Conservation (phyloP, 208 protist species). For the Trypanosoma vivax region DNA sequence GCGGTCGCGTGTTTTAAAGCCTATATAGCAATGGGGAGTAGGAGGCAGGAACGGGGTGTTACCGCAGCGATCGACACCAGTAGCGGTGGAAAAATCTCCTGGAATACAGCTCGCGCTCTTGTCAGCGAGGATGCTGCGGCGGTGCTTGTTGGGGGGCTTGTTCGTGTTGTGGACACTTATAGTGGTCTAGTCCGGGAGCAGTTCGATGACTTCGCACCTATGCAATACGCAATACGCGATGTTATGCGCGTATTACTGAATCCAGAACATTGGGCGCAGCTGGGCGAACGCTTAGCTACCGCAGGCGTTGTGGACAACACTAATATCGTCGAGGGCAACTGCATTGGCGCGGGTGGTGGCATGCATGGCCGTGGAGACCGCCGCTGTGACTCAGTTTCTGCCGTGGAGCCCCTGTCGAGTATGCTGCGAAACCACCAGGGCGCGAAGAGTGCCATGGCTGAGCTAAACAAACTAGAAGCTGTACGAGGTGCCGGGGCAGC, state of each 20-base stretch:
- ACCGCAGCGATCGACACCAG: not conserved
- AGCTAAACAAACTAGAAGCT: conserved; percentile 20
- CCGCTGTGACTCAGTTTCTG: no score
- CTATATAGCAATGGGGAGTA: conserved; percentile 20
- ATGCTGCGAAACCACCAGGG: conserved; percentile 49
- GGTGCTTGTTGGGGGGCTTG: conserved; percentile 20
- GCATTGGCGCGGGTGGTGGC: not conserved
- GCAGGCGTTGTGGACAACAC: conserved; percentile 1
- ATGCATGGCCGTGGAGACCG: not conserved
- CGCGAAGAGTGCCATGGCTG: conserved; percentile 18
- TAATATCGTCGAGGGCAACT: not conserved
- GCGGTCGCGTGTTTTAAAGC: conserved; percentile 18
- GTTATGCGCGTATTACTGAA: conserved; percentile 45
- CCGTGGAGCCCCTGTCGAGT: conserved; percentile 20
- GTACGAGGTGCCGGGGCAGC: conserved; percentile 14
- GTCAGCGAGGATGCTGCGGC: conserved; percentile 3
- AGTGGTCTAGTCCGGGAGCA: conserved; percentile 27
- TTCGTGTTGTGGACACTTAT: conserved; percentile 30
- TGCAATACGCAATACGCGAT: conserved; percentile 37
- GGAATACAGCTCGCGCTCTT: not conserved
- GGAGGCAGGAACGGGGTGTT: no score
- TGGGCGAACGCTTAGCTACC: conserved; percentile 5
- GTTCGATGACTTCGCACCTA: conserved; percentile 26
- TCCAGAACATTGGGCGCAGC: conserved; percentile 35
- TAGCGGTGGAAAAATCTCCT: not conserved